These are phyloP conservation scores for Sporothrix schenckii DNA, from an alignment of 2,329 filamentous ascomycete species.

Conservation along the genomic window DNA sequence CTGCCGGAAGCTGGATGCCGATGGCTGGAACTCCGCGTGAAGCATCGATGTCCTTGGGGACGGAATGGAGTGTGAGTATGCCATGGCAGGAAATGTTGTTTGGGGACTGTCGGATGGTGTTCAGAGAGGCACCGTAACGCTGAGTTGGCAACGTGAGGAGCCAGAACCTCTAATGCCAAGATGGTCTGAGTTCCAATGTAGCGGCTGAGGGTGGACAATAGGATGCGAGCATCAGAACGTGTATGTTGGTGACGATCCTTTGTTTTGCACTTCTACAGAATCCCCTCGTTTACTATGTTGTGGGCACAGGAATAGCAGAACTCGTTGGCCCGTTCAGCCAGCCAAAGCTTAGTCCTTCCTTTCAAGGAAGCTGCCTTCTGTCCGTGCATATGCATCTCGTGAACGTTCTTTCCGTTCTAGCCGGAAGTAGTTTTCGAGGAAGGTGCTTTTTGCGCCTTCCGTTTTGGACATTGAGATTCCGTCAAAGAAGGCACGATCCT, in stretches of 20 bases:
- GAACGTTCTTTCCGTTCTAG: slow-evolving; percentile 3
- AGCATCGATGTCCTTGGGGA: neutral
- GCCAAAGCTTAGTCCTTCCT: slow-evolving; percentile 8
- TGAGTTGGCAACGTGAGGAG: neutral
- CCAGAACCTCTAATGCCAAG: neutral
- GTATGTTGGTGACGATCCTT: neutral
- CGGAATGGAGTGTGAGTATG: neutral
- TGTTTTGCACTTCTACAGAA: slow-evolving; percentile 9
- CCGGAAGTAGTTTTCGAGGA: neutral
- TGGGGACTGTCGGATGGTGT: no score
- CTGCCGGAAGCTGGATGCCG: slow-evolving; percentile 6
- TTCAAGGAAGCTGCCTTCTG: neutral
- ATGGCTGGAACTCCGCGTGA: slow-evolving; percentile 8
- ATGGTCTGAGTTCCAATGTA: neutral
- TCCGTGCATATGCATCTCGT: neutral
- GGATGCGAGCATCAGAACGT: neutral
- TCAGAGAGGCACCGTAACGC: neutral
- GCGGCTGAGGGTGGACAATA: neutral
- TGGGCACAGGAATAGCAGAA: slow-evolving; percentile 5
- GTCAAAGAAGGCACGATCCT: neutral
- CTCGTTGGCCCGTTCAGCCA: neutral
- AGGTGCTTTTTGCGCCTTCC: slow-evolving; percentile 22
- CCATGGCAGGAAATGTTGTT: neutral
- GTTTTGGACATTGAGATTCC: neutral
- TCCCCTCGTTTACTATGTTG: neutral